Conservation (phyloP, 352 stramenopile genomes). For the Pythium sp. region DNA sequence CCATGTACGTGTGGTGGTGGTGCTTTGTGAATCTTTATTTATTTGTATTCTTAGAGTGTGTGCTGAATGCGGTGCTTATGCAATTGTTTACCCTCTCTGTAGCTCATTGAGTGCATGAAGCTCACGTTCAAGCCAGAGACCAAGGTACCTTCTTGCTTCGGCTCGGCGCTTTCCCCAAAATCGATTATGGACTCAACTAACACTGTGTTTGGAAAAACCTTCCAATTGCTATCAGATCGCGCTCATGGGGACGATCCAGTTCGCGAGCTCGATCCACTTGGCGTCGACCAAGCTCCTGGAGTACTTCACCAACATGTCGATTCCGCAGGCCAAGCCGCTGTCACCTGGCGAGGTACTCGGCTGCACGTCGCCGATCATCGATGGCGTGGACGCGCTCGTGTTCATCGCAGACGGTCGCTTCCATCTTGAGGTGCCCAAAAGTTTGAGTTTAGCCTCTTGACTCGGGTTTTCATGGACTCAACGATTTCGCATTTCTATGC, state of each 20-base stretch:
- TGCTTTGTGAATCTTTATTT: not conserved
- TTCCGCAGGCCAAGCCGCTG: constrained; percentile 97
- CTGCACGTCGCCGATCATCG: constrained; percentile 95
- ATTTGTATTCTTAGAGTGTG: not conserved
- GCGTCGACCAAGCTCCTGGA: constrained; percentile 69
- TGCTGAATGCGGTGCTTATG: not conserved
- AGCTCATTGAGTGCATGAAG: constrained; percentile 95
- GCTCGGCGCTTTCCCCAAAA: not conserved
- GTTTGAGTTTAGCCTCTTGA: not conserved
- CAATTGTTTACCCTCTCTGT: not conserved
- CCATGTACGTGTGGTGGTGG: constrained; percentile 61
- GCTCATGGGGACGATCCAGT: constrained; percentile 96
- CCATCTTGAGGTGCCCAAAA: constrained; percentile 92
- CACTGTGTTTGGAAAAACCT: not conserved
- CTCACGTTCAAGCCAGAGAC: constrained; percentile 79
- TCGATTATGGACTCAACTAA: not conserved
- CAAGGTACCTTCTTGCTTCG: constrained; percentile 36
- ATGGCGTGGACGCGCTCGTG: constrained; percentile 92
- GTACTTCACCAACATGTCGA: constrained; percentile 78
- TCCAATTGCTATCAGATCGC: constrained; percentile 55
- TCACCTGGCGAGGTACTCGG: constrained; percentile 98
- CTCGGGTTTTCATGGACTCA: not conserved
- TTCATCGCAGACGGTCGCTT: constrained; percentile 99
- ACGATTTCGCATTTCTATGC: not conserved
- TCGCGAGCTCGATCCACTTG: constrained; percentile 89